phyloP scores from a whole-genome alignment of 73 alveolate genomes.

The Breviolum minutum region DNA sequence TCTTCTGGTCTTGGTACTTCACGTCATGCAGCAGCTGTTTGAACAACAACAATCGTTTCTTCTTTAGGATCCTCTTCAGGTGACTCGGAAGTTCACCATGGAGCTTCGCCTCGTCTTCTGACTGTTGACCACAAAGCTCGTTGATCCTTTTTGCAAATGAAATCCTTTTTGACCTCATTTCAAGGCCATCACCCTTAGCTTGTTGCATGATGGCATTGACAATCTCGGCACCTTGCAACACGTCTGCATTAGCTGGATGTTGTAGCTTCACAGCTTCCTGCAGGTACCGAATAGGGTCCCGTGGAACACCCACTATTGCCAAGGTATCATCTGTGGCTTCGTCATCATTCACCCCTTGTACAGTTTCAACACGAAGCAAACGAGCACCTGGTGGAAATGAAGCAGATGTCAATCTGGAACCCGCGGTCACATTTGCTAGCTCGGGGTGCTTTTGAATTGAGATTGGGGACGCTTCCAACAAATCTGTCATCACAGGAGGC shows the following conservation, averaged over 20 bases:
- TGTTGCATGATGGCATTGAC: not conserved
- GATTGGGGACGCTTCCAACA: not conserved
- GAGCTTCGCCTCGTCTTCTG: not conserved
- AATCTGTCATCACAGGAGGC: not conserved
- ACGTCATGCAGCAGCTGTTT: not conserved
- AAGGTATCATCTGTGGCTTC: too few relatives aligned
- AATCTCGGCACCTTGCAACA: not conserved
- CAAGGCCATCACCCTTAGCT: not conserved
- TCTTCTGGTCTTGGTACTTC: not conserved
- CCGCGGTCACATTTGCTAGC: not conserved
- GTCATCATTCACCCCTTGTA: too few relatives aligned
- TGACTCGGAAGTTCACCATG: not conserved
- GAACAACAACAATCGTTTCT: slow-evolving; percentile 6
- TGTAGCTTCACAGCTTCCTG: not conserved
- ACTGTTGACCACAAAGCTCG: not conserved
- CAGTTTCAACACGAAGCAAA: not conserved
- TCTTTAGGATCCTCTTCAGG: not conserved
- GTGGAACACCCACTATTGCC: not conserved
- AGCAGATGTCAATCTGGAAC: not conserved
- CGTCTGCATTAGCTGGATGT: not conserved
- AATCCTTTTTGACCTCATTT: not conserved
- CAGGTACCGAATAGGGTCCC: not conserved
- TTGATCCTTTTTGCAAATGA: too few relatives aligned
- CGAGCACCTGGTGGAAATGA: not conserved
- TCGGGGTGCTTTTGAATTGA: not conserved